phyloP scores from a whole-genome alignment of 2,329 filamentous ascomycete genomes.

The Penicillium sp. region DNA sequence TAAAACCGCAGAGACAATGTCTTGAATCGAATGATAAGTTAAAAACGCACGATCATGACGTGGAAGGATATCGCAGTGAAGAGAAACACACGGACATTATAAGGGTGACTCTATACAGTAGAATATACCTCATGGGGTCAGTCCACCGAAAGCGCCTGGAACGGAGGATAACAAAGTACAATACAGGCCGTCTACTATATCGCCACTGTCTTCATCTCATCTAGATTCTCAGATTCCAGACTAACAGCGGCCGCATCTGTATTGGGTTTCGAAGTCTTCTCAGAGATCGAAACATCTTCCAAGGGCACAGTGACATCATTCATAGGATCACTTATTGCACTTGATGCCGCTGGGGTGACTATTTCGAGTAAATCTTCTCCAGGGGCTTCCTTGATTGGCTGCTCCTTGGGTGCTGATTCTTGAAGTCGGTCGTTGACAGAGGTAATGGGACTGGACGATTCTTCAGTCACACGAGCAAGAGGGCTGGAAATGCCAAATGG shows the following conservation, averaged over 20 bases:
- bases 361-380: constrained; percentile 39
- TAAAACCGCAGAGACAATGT: constrained; percentile 10
- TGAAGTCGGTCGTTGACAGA: constrained; percentile 30
- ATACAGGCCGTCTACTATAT: constrained; percentile 28
- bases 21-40: constrained; percentile 8
- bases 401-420: constrained; percentile 27
- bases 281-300: constrained; percentile 25
- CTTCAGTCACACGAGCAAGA: constrained; percentile 45
- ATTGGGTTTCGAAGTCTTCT: constrained; percentile 29
- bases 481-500: constrained; percentile 42
- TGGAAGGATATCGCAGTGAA: constrained; percentile 8
- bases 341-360: constrained; percentile 31
- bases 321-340: constrained; percentile 17
- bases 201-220: constrained; percentile 47
- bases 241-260: constrained; percentile 23
- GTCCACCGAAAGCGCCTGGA: not conserved
- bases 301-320: constrained; percentile 15
- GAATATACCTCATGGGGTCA: not conserved
- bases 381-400: constrained; percentile 25
- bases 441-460: constrained; percentile 34
- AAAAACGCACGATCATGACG: constrained; percentile 5
- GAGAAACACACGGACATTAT: constrained; percentile 1
- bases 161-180: not conserved
- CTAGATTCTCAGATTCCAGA: constrained; percentile 38
- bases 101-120: not conserved